Evolutionary conservation across 805 yeast species (phyloP), one percentile per base, ranked within the genome.

Genomic region (Metschnikowia henanensis): DNA sequence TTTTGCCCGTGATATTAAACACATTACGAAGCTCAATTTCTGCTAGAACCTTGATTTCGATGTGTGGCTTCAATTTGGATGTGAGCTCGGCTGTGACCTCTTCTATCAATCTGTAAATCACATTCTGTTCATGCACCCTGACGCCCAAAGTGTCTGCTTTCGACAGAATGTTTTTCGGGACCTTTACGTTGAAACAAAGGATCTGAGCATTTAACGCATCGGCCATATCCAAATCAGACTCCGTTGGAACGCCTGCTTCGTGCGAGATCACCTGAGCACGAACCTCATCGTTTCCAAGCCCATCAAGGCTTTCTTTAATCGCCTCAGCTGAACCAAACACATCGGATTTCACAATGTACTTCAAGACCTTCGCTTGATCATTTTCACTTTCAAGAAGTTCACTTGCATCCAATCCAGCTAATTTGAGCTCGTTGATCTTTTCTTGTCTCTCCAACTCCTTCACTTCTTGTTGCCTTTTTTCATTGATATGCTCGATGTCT

Each of bases 261-360:
- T 83, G 76, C 34, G 77, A 77, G 3, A 94, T 64, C 1, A 92
- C 81, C n/a, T 72, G 64, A 4, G 90, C 79, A 47, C 73, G 70
- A 6, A 92, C 92, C 58, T 87, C 95, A 1, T 85, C 87, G 61
- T 92, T 91, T 6, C 97, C 97, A n/a, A 94, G 66, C 10, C 83
- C 82, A 46, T 75, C 73, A 37, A 94, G 80, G 53, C 92, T 81
- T 61, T 91, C 97, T 30, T 71, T 76, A 26, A 94, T 86, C 1
- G 99, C 99, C 60, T 94, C 99, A 0, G 87, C 86, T 0, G 98
- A 91, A 0, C 99, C 99, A 53, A 84, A 83, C 1, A 92, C 97
- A 65, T 94, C 99, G 0, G 96, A 87, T 59, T 87, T 89, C 28
- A 94, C 72, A 21, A 94, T 82, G 51, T 83, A 89, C 12, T 66